Evolutionary conservation across 192 early-diverging fungal genomes (phyloP).

Genomic region (Rhizoclosmatium globosum): DNA sequence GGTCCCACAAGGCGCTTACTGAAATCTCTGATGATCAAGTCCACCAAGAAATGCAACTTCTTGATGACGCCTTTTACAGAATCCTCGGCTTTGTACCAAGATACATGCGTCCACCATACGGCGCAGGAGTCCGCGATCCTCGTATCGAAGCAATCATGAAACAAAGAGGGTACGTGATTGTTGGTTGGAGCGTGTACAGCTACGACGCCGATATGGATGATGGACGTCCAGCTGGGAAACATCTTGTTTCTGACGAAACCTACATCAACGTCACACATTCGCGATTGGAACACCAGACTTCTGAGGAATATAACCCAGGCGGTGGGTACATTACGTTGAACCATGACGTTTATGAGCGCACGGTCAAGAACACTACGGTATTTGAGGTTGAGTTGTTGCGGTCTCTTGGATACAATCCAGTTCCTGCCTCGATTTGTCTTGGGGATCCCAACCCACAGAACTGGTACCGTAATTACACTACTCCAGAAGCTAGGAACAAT

Average conservation of each 20-base stretch:
- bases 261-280: background rate
- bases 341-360: too few species aligned
- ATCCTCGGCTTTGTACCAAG: slow-evolving; percentile 38
- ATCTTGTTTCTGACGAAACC: background rate
- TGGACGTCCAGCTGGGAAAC: background rate
- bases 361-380: too few species aligned
- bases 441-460: too few species aligned
- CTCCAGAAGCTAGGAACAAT: too few species aligned
- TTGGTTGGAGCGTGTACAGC: background rate
- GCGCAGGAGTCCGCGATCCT: background rate
- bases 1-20: slow-evolving; percentile 39
- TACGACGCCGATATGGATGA: background rate
- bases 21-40: slow-evolving; percentile 12
- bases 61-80: slow-evolving; percentile 34
- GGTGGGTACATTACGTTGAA: background rate
- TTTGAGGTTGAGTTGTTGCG: too few species aligned
- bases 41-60: slow-evolving; percentile 35
- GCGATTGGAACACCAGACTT: background rate
- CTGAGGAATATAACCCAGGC: background rate
- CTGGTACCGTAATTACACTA: too few species aligned
- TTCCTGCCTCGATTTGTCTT: too few species aligned
- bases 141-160: background rate
- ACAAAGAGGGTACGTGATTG: background rate
- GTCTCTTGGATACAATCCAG: too few species aligned
- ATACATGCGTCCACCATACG: too few species aligned